These are phyloP conservation scores for Spongispora temasekensis DNA, from an alignment of 1,284 basidiomycete genomes.

Conservation along the genomic window DNA sequence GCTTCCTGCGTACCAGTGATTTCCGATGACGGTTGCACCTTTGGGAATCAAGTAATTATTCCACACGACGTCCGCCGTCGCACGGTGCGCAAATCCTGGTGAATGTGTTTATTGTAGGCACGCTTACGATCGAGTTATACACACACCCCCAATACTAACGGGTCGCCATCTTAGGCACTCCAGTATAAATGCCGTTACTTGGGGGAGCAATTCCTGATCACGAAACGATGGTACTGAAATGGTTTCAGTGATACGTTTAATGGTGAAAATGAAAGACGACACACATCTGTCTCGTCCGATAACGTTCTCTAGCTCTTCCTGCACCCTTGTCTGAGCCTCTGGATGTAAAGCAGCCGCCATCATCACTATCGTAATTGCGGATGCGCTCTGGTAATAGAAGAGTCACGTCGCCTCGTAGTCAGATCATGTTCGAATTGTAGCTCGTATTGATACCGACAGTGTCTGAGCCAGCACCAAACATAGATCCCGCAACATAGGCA, in stretches of 20 bases:
- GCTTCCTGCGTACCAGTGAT: constrained; percentile 48
- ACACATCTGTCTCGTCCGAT: constrained; percentile 39
- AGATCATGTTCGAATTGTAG: not conserved
- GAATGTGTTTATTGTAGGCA: not conserved
- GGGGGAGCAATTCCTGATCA: constrained; percentile 24
- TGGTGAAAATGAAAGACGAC: constrained; percentile 3
- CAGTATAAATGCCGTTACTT: constrained; percentile 32
- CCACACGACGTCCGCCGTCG: constrained; percentile 61
- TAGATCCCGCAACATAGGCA: constrained; percentile 40
- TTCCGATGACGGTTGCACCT: constrained; percentile 57
- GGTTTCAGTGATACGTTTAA: not conserved
- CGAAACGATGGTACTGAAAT: constrained; percentile 22
- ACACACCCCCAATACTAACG: constrained; percentile 24
- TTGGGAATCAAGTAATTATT: constrained; percentile 56
- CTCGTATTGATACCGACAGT: constrained; percentile 30
- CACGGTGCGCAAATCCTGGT: constrained; percentile 54
- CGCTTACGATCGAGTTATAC: not conserved
- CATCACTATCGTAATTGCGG: constrained; percentile 41
- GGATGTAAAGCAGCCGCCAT: constrained; percentile 48
- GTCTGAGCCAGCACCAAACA: constrained; percentile 44
- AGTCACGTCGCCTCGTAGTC: not conserved
- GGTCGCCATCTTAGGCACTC: constrained; percentile 36
- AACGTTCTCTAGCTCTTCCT: constrained; percentile 44
- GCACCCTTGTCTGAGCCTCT: constrained; percentile 41
- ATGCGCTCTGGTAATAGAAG: constrained; percentile 10